These are phyloP conservation scores for Pseudoturritis turrita DNA, from an alignment of 345 rosid species.

Conservation along the genomic window DNA sequence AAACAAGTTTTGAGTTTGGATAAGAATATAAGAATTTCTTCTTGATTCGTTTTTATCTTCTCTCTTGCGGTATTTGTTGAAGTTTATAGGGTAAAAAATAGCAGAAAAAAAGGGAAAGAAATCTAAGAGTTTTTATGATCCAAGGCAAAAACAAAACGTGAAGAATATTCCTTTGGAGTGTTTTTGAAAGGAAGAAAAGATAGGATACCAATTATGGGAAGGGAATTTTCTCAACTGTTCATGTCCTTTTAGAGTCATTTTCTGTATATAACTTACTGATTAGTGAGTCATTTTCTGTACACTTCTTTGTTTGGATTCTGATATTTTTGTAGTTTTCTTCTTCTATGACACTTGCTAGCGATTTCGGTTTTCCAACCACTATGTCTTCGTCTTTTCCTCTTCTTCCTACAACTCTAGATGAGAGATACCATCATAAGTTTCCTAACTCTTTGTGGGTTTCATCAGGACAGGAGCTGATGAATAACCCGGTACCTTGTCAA, in stretches of 20 bases:
- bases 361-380: conserved; percentile 20
- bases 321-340: not conserved
- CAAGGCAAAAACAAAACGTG: conserved; percentile 10
- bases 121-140: not conserved
- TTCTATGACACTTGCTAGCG: conserved; percentile 17
- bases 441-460: conserved; percentile 40
- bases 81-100: not conserved
- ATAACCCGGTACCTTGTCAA: conserved; percentile 34
- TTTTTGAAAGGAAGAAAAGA: not conserved
- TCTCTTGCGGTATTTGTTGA: not conserved
- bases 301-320: not conserved
- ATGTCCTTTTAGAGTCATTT: not conserved
- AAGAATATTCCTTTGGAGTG: conserved; percentile 12
- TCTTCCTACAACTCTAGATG: conserved; percentile 30
- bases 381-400: conserved; percentile 45
- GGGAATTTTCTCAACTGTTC: not conserved
- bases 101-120: not conserved
- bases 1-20: conserved; percentile 15
- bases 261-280: conserved; percentile 15
- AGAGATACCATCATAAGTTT: conserved; percentile 33
- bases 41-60: not conserved
- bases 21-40: not conserved
- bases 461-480: conserved; percentile 44
- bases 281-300: conserved; percentile 5
- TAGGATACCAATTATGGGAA: conserved; percentile 1